These are phyloP conservation scores for Heterobasidion irregulare DNA, from an alignment of 1,284 basidiomycete genomes.

Conservation along the genomic window DNA sequence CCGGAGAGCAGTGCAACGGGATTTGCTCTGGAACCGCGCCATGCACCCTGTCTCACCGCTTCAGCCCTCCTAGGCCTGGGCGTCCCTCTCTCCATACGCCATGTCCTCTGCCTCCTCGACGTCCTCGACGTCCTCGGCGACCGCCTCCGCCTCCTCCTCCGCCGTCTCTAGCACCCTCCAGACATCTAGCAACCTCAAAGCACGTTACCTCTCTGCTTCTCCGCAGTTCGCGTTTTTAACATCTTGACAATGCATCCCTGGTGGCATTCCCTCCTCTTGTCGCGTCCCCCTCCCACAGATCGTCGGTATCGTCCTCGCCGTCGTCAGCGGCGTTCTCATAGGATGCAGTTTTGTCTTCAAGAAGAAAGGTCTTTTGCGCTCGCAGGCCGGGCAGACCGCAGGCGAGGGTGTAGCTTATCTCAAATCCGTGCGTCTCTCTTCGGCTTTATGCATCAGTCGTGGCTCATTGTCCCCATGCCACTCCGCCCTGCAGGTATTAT, in stretches of 20 bases:
- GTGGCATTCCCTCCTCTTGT: not conserved
- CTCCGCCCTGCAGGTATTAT: conserved; percentile 46
- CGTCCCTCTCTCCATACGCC: not conserved
- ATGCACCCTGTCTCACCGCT: no score
- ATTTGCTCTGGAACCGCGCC: no score
- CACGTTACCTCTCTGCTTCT: conserved; percentile 12
- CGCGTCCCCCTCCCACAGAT: conserved; percentile 29
- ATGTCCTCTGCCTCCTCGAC: conserved; percentile 9
- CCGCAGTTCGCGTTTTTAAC: not conserved
- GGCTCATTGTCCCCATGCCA: not conserved
- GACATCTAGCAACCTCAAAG: conserved; percentile 30
- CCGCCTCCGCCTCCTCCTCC: conserved; percentile 4
- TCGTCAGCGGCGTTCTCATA: conserved; percentile 83
- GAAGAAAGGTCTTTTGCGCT: conserved; percentile 82
- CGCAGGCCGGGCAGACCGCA: conserved; percentile 60
- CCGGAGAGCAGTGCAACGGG: no score
- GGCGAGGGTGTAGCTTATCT: conserved; percentile 96
- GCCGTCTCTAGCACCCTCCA: conserved; percentile 4
- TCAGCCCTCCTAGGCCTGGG: not conserved
- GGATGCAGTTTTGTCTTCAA: conserved; percentile 94
- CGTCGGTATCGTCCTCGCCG: conserved; percentile 75
- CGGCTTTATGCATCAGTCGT: not conserved
- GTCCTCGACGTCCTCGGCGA: conserved; percentile 1
- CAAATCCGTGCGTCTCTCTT: conserved; percentile 59
- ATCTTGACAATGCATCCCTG: not conserved